Evolutionary conservation across 2,329 filamentous ascomycete species (phyloP).

Genomic region (Colletotrichum lentis): DNA sequence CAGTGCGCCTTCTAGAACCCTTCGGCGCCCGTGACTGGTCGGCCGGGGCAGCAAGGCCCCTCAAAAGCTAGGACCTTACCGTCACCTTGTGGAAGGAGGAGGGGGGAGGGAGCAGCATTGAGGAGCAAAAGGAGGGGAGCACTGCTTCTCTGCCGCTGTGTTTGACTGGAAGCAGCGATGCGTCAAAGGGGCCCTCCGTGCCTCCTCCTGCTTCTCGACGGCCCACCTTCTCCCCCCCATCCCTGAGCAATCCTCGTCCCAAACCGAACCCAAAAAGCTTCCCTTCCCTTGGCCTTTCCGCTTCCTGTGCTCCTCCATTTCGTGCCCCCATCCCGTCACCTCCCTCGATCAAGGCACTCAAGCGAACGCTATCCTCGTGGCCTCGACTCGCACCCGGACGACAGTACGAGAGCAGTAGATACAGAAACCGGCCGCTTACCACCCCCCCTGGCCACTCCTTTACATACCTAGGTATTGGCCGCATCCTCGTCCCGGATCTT

Average conservation of each 20-base stretch:
- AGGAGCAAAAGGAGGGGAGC: constrained; percentile 19
- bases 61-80: constrained; percentile 35
- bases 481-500: constrained; percentile 8
- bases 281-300: constrained; percentile 37
- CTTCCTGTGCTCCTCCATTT: constrained; percentile 25
- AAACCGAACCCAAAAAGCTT: constrained; percentile 39
- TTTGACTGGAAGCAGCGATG: constrained; percentile 37
- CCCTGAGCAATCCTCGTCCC: constrained; percentile 30
- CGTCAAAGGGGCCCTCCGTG: constrained; percentile 30
- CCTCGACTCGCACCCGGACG: constrained; percentile 27
- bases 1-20: constrained; percentile 41
- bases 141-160: constrained; percentile 19
- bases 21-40: constrained; percentile 39
- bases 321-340: constrained; percentile 24
- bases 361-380: constrained; percentile 27
- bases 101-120: constrained; percentile 5
- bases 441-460: constrained; percentile 21
- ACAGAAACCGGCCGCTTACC: constrained; percentile 27
- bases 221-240: constrained; percentile 30
- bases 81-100: constrained; percentile 21
- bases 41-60: constrained; percentile 33
- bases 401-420: constrained; percentile 18
- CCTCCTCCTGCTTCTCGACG: constrained; percentile 15
- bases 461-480: constrained; percentile 27
- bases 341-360: constrained; percentile 16